These are phyloP conservation scores for Neofusicoccum parvum DNA, from an alignment of 2,329 filamentous ascomycete genomes.

Conservation along the genomic window DNA sequence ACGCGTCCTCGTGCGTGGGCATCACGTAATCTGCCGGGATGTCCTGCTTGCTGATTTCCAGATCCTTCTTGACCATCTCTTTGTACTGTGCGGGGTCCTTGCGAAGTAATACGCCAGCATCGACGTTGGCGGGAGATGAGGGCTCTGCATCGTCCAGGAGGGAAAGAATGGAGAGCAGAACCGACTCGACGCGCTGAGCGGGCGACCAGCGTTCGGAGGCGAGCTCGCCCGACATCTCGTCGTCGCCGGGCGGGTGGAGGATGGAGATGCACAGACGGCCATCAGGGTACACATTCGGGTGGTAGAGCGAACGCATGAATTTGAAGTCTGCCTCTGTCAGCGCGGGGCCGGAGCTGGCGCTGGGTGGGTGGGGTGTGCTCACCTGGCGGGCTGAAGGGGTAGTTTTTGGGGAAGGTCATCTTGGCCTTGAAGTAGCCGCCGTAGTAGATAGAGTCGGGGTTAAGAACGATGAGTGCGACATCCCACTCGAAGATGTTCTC, in stretches of 20 bases:
- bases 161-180: constrained; percentile 87
- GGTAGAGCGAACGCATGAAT: constrained; percentile 78
- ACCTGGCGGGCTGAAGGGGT: constrained; percentile 82
- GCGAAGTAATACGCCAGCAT: constrained; percentile 83
- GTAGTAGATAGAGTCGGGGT: constrained; percentile 87
- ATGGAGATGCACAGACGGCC: constrained; percentile 96
- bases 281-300: constrained; percentile 92
- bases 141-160: constrained; percentile 94
- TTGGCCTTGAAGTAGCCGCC: constrained; percentile 91
- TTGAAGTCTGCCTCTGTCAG: constrained; percentile 65
- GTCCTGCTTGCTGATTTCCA: constrained; percentile 73
- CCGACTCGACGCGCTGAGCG: constrained; percentile 89
- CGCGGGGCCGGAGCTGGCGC: not conserved
- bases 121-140: constrained; percentile 90
- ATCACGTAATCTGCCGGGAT: constrained; percentile 80
- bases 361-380: constrained; percentile 27
- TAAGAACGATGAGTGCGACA: constrained; percentile 87
- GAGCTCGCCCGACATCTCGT: constrained; percentile 85
- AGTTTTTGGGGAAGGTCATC: constrained; percentile 86
- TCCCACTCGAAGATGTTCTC: constrained; percentile 87
- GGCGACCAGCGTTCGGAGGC: constrained; percentile 94
- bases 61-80: constrained; percentile 66
- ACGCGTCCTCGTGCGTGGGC: constrained; percentile 71
- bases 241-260: constrained; percentile 87
- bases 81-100: constrained; percentile 73